A percentile compares a stretch with the other conserved stretches of the same genome.
Evolutionary conservation across 106 monocot species (phyloP).

Genomic region (Narthecium ossifragum): DNA sequence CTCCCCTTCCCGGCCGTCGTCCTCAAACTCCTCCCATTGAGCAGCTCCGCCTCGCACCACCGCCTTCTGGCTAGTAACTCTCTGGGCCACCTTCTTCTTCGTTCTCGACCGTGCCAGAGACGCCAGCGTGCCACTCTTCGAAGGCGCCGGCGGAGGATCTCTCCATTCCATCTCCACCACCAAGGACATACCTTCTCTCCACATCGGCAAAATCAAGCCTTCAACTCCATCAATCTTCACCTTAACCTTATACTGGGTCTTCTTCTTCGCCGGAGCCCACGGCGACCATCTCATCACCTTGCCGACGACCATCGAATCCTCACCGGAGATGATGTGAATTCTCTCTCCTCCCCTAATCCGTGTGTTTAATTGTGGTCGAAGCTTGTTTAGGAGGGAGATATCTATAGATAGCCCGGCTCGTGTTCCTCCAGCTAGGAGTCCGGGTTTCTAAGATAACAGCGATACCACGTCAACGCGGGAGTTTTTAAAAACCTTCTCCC

Average conservation of each 20-base stretch:
- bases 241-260: constrained; percentile 16
- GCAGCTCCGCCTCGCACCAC: constrained; percentile 13
- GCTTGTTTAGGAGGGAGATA: no score
- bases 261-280: constrained; percentile 15
- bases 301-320: constrained; percentile 18
- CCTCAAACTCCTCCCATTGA: constrained; percentile 11
- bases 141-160: background rate
- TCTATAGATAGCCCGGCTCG: no score
- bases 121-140: constrained; percentile 1
- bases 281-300: constrained; percentile 30
- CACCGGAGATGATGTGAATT: no score
- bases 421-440: no score
- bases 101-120: constrained; percentile 17
- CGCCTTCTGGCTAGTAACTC: background rate
- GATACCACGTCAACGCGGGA: no score
- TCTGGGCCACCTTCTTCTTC: background rate
- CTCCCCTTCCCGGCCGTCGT: constrained; percentile 11
- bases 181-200: background rate
- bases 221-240: constrained; percentile 30
- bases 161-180: constrained; percentile 33
- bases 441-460: no score
- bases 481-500: no score
- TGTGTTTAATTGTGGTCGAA: no score
- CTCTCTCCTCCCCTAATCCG: no score
- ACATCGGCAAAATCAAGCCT: constrained; percentile 11